These are phyloP conservation scores for Saprolegnia diclina DNA, from an alignment of 352 stramenopile species.

Conservation along the genomic window DNA sequence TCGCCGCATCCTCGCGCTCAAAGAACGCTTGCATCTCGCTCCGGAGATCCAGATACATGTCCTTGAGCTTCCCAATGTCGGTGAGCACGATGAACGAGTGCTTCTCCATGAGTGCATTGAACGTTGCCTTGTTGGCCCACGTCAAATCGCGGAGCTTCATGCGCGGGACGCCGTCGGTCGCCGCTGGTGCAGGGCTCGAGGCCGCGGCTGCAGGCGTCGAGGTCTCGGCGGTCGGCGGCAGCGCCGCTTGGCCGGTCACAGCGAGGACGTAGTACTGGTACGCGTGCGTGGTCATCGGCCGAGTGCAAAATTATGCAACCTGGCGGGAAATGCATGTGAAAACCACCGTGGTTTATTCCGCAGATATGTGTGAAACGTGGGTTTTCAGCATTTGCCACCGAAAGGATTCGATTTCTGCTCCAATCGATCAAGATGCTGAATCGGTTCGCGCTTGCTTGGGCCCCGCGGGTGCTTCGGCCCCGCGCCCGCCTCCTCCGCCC, in stretches of 20 bases:
- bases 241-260: not conserved
- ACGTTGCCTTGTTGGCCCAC: slow-evolving; percentile 43
- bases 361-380: too few species aligned
- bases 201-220: not conserved
- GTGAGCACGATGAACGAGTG: slow-evolving; percentile 61
- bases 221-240: too few species aligned
- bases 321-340: not conserved
- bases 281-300: not conserved
- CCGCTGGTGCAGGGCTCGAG: not conserved
- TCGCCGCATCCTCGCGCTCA: slow-evolving; percentile 35
- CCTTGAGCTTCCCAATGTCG: slow-evolving; percentile 40
- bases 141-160: slow-evolving; percentile 41
- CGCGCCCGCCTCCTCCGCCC: not conserved
- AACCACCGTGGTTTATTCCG: not conserved
- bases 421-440: slow-evolving; percentile 26
- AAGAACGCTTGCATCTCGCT: slow-evolving; percentile 46
- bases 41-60: slow-evolving; percentile 39
- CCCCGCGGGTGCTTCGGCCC: slow-evolving; percentile 4
- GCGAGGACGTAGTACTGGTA: slow-evolving; percentile 21
- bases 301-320: not conserved
- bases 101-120: slow-evolving; percentile 48
- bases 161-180: slow-evolving; percentile 30
- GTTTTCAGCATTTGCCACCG: too few species aligned
- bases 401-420: slow-evolving; percentile 1
- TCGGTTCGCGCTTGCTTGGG: slow-evolving; percentile 9